Evolutionary conservation across 2,329 filamentous ascomycete species (phyloP), one percentile per base, ranked within the genome.

Genomic region (Colletotrichum orbiculare): DNA sequence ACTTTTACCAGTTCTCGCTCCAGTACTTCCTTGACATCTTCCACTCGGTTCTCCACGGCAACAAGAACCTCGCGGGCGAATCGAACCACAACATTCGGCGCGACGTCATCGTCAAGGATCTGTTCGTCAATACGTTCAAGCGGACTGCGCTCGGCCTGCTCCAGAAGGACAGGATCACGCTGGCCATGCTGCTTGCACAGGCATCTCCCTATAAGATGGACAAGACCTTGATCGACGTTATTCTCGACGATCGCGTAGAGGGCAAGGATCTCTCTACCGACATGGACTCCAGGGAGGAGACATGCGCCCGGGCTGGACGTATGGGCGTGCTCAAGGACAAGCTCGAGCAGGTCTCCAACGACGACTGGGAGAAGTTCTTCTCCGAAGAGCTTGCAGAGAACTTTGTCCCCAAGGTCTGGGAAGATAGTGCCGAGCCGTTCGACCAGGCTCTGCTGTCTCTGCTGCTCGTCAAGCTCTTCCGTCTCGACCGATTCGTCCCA

Each of bases 1-100:
- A 98, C 83, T 98, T 98, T 81, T 99, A 99, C 79, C 96, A 98
- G 76, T 99, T 99, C 84, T 99, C 96, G 42, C 85, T 99, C 65
- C 94, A 97, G 78, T 99, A 97, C 80, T 99, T 99, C 81, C 87
- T 97, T 60, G 92, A 97, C 76, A 99, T 99, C 71, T 99, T 99
- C 86, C 92, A 97, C 75, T 89, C 91, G 6, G 96, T 99, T 8
- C 85, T 99, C 43, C 91, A 91, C 71, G 86, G 88, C 64, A 96
- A 96, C 77, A 89, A 90, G 73, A 89, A 88, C 65, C 83, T 96
- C 55, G 85, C 86, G 17, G 85, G 83, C 64, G 89, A 91, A 76
- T 89, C 86, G 38, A 90, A 96, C 69, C 88, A 97, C 78, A 89
- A 93, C 69, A 84, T 83, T 12, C 91, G 96, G 41, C 90, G 96